These are phyloP conservation scores for Ailanthus altissimus DNA, from an alignment of 345 rosid species.

Conservation along the genomic window DNA sequence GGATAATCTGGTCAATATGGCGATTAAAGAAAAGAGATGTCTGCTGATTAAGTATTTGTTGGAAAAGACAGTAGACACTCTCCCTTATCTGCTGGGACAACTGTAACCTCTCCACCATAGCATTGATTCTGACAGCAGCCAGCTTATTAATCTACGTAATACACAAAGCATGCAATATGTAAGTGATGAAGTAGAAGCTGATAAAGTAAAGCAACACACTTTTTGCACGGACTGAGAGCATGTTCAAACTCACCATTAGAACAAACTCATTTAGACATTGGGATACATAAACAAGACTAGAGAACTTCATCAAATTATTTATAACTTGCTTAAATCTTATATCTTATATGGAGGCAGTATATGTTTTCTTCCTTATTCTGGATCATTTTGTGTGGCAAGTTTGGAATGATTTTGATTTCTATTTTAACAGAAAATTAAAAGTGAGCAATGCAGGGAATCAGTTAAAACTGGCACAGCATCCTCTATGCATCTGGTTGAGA, in stretches of 20 bases:
- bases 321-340: too few species aligned
- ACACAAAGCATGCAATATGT: slow-evolving; percentile 11
- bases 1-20: slow-evolving; percentile 84
- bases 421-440: neutral
- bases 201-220: neutral
- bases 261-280: neutral
- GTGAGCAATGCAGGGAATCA: slow-evolving; percentile 4
- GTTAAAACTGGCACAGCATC: neutral
- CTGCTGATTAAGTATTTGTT: slow-evolving; percentile 61
- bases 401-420: neutral
- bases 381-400: neutral
- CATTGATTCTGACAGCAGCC: slow-evolving; percentile 83
- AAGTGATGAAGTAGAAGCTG: slow-evolving; percentile 5
- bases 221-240: neutral
- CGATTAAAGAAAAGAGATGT: slow-evolving; percentile 73
- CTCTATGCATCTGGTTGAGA: neutral
- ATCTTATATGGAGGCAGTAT: neutral
- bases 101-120: slow-evolving; percentile 85
- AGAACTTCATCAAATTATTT: neutral
- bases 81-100: slow-evolving; percentile 72
- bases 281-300: neutral
- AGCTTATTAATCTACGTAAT: slow-evolving; percentile 66
- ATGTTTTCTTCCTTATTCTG: neutral
- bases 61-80: slow-evolving; percentile 70
- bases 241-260: neutral